Evolutionary conservation across 805 yeast genomes (phyloP), one percentile per base, ranked within the genome.

Genomic region (Zygosaccharomyces gambellarensis): DNA sequence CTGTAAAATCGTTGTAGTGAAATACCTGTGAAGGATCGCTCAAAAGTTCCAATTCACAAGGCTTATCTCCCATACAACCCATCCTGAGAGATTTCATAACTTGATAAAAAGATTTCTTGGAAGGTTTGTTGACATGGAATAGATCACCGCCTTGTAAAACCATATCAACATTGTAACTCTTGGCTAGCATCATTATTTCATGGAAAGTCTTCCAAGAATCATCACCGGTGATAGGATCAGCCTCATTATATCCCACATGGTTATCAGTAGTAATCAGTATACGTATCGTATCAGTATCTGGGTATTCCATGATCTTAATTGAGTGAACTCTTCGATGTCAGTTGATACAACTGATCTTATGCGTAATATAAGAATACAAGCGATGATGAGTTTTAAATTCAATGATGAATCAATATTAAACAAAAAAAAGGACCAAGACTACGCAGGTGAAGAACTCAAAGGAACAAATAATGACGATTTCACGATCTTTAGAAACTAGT

Each of bases 241-340:
- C 79, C 63, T 94, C 99, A 51, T 82, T 81, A 64, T 83, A 90
- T 1, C 99, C 99, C 17, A 94, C 96, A 72, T 94, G 99, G 63
- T 94, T 94, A 62, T 94, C 99, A 1, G 98, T 90, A 2, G 99
- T 89, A 29, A 94, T 69, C 29, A 94, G 78, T 17, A 94, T 78
- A 22, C 87, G 71, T 14, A 90, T 79, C 0, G 96, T 88, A 64
- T 87, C 80, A 5, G 61, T 64, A 52, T 58, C 65, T 6, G 70
- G 69, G 30, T 55, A 53, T 8, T 62, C 60, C 58, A 63, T 60
- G 43, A 51, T 21, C 32, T 42, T 17, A 28, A 22, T 40, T 23
- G 32, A 14, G 21, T 9, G 28, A 21, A 22, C 19, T 25, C 9
- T 34, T 34, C 14, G 21, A 17, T 21, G 29, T 30, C 36, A 42